Evolutionary conservation across 176 grass and related monocot genomes (phyloP).

Genomic region (Triticum monococcum): DNA sequence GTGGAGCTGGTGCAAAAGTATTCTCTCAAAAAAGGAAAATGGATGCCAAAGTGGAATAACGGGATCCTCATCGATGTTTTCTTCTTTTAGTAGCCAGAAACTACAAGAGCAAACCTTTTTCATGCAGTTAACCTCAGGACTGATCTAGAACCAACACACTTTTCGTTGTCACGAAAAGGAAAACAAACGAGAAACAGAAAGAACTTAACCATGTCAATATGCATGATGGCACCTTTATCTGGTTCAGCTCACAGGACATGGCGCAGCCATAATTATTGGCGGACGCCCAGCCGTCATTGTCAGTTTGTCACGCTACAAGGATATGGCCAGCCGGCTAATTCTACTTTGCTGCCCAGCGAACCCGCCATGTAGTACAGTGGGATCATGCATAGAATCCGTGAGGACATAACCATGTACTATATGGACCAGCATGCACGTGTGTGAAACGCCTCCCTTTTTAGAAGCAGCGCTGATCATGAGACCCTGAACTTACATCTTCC

Average conservation of each 20-base stretch:
- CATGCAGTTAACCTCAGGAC: too few species aligned
- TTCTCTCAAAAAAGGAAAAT: background rate
- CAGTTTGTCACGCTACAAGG: conserved; percentile 4
- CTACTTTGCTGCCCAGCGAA: conserved; percentile 28
- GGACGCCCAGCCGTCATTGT: background rate
- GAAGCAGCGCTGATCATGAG: conserved; percentile 36
- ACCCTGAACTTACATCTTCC: conserved; percentile 1
- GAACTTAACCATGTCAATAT: background rate
- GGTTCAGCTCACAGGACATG: conserved; percentile 19
- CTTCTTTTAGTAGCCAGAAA: background rate
- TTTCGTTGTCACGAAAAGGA: background rate
- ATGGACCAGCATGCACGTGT: conserved; percentile 12
- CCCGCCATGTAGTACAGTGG: background rate
- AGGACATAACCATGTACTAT: background rate
- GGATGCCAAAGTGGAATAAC: too few species aligned
- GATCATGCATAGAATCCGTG: conserved; percentile 26
- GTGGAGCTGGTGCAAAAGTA: background rate
- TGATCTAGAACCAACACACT: background rate
- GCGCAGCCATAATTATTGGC: background rate
- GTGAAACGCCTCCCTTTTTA: conserved; percentile 10
- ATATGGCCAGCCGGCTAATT: background rate
- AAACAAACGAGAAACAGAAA: background rate
- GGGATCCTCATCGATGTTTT: background rate
- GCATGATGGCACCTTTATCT: background rate
- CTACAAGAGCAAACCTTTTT: background rate